Evolutionary conservation across 176 grass and related monocot species (phyloP).

Genomic region (Stipa capillata): DNA sequence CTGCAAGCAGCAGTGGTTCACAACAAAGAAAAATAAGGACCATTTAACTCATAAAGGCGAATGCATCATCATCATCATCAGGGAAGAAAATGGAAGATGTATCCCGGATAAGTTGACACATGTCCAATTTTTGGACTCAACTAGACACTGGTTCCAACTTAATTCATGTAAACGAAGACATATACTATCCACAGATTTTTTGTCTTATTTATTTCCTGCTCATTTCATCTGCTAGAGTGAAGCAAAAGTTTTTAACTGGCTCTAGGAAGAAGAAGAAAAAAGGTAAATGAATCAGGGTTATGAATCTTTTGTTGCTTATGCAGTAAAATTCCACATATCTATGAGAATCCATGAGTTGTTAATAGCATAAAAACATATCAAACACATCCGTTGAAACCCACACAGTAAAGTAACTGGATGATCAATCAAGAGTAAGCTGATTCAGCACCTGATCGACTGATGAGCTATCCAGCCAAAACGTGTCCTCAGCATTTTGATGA

Average conservation of each 20-base stretch:
- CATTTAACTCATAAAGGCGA: neutral
- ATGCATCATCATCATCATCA: neutral
- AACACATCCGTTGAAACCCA: constrained; percentile 3
- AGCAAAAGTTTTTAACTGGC: neutral
- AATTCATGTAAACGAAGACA: neutral
- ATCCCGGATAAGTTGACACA: neutral
- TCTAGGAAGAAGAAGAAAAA: neutral
- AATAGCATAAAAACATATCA: neutral
- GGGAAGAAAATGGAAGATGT: neutral
- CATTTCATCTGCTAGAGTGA: neutral
- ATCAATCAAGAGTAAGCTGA: constrained; percentile 22
- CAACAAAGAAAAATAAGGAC: neutral
- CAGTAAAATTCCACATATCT: neutral
- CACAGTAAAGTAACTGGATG: constrained; percentile 1
- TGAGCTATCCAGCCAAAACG: constrained; percentile 98
- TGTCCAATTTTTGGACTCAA: neutral
- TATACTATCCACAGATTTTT: neutral
- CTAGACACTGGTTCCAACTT: neutral
- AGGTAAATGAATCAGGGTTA: neutral
- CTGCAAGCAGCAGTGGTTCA: constrained; percentile 41
- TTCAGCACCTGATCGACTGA: constrained; percentile 72
- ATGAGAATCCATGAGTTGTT: neutral
- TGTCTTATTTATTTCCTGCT: no score
- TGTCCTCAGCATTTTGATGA: constrained; percentile 52
- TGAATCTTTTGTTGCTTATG: neutral